Percentiles rank a stretch among this genome's conserved stretches.
phyloP scores from a whole-genome alignment of 345 rosid species.

The Rhodamnia rubescens region DNA sequence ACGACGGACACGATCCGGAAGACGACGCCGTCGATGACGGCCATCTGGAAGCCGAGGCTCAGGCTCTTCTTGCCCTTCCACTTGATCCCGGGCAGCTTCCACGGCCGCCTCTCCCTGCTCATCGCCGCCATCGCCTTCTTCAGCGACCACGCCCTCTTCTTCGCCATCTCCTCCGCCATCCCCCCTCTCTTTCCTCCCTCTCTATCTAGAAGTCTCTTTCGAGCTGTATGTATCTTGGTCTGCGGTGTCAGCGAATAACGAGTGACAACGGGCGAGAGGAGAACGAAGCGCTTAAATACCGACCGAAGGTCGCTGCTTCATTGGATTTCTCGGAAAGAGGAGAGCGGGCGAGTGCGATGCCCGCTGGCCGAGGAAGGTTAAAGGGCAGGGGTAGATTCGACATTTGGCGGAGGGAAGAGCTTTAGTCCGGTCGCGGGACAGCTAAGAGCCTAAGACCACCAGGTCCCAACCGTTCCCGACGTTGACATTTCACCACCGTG shows the following conservation, averaged over 20 bases:
- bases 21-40: slow-evolving; percentile 31
- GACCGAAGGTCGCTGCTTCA: background rate
- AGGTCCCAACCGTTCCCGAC: background rate
- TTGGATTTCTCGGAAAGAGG: background rate
- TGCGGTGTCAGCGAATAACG: background rate
- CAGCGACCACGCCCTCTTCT: slow-evolving; percentile 1
- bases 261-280: background rate
- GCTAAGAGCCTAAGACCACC: background rate
- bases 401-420: background rate
- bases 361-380: background rate
- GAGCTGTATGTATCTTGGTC: background rate
- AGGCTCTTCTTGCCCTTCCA: slow-evolving; percentile 14
- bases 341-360: background rate
- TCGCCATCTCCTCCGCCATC: background rate
- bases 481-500: background rate
- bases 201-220: background rate
- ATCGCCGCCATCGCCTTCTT: slow-evolving; percentile 7
- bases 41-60: slow-evolving; percentile 15
- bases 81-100: slow-evolving; percentile 13
- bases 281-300: background rate
- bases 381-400: background rate
- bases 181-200: background rate
- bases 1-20: slow-evolving; percentile 44
- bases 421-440: background rate
- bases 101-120: background rate